Percentiles rank a stretch among this genome's conserved stretches.
These are phyloP conservation scores for Agaricales sp. DNA, from an alignment of 1,284 basidiomycete species.

Conservation along the genomic window DNA sequence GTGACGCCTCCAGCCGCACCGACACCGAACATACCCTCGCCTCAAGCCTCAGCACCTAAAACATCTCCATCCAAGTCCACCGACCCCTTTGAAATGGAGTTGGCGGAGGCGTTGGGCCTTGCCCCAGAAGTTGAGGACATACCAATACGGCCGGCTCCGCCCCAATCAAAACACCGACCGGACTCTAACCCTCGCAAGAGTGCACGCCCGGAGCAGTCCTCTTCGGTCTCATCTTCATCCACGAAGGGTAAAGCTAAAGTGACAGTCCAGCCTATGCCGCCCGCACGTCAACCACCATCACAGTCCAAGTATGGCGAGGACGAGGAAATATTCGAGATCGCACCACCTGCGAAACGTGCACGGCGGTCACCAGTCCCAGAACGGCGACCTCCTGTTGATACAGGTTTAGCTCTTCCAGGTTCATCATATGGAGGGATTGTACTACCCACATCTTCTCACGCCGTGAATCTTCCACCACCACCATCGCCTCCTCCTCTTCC, in stretches of 20 bases:
- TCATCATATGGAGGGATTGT: conserved; percentile 13
- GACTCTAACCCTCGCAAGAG: no score
- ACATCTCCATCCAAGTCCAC: no score
- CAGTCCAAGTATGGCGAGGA: conserved; percentile 4
- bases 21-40: no score
- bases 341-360: neutral
- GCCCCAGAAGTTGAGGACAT: conserved; percentile 16
- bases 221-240: neutral
- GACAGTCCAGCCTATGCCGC: neutral
- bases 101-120: conserved; percentile 11
- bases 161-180: no score
- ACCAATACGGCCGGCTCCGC: neutral
- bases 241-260: neutral
- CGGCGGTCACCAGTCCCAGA: conserved; percentile 5
- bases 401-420: conserved; percentile 33
- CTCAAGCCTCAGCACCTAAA: no score
- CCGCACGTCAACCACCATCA: neutral
- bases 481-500: conserved; percentile 11
- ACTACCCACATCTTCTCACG: conserved; percentile 11
- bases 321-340: neutral
- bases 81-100: conserved; percentile 13
- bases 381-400: conserved; percentile 8
- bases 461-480: conserved; percentile 14
- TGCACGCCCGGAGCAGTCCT: no score
- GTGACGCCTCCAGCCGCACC: no score